Evolutionary conservation across 2,329 filamentous ascomycete species (phyloP).

Genomic region (Pleurostoma richardsiae): DNA sequence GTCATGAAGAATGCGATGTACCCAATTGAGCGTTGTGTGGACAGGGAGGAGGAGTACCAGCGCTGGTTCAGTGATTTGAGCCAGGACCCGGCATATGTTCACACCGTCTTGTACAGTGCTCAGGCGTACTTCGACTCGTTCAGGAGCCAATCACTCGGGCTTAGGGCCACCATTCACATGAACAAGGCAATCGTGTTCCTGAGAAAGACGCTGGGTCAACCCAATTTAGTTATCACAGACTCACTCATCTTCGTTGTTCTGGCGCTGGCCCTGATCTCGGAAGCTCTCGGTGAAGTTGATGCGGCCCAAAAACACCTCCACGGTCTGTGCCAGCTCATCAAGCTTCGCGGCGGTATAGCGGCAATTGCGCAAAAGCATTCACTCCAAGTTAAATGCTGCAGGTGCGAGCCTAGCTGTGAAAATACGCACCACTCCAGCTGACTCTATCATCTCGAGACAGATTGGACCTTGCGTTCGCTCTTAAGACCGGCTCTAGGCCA

Average conservation of each 20-base stretch:
- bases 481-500: slow-evolving; percentile 5
- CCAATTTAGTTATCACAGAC: slow-evolving; percentile 2
- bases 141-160: slow-evolving; percentile 1
- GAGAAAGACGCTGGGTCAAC: slow-evolving; percentile 8
- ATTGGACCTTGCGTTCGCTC: slow-evolving; percentile 4
- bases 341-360: slow-evolving; percentile 8
- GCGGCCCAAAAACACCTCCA: slow-evolving; percentile 7
- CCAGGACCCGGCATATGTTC: slow-evolving; percentile 9
- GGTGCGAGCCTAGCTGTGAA: slow-evolving; percentile 2
- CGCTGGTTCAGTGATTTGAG: slow-evolving; percentile 8
- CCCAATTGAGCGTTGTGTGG: slow-evolving; percentile 7
- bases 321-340: slow-evolving; percentile 9
- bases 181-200: slow-evolving; percentile 11
- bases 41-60: neutral
- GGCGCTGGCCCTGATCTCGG: slow-evolving; percentile 6
- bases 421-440: no score
- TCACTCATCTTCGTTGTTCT: slow-evolving; percentile 7
- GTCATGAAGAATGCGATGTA: slow-evolving; percentile 6
- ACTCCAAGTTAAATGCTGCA: slow-evolving; percentile 11
- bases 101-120: slow-evolving; percentile 7
- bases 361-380: slow-evolving; percentile 6
- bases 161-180: neutral
- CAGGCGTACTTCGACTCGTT: slow-evolving; percentile 8
- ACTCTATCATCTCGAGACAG: neutral
- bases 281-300: slow-evolving; percentile 2